A percentile compares a stretch with the other conserved stretches of the same genome.
These are phyloP conservation scores for Xylaria curta DNA, from an alignment of 495 filamentous ascomycete species.

Conservation along the genomic window DNA sequence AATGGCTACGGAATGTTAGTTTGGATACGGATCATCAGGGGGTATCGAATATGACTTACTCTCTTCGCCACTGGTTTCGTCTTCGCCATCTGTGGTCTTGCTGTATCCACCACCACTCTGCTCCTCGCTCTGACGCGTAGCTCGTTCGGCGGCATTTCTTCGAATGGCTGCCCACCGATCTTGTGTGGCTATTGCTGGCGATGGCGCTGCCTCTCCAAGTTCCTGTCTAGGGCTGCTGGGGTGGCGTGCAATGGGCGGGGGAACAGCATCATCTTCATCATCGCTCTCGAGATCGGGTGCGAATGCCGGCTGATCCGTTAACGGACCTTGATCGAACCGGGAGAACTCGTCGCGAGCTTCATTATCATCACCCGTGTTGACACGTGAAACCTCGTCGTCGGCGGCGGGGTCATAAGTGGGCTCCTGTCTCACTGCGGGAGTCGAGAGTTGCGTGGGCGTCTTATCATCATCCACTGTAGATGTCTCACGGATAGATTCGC, in stretches of 20 bases:
- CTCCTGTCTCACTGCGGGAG: constrained; percentile 30
- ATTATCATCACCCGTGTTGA: constrained; percentile 68
- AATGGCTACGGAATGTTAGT: constrained; percentile 69
- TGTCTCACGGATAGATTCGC: constrained; percentile 38
- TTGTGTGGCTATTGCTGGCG: constrained; percentile 50
- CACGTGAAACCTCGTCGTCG: constrained; percentile 64
- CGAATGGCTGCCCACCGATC: constrained; percentile 95
- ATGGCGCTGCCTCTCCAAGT: constrained; percentile 36
- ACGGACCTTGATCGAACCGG: constrained; percentile 88
- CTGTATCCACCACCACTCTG: constrained; percentile 59
- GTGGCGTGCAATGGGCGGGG: constrained; percentile 51
- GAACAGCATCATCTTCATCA: constrained; percentile 48
- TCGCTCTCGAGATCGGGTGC: constrained; percentile 67
- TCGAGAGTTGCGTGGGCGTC: constrained; percentile 39
- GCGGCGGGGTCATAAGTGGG: constrained; percentile 58
- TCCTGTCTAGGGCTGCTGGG: constrained; percentile 31
- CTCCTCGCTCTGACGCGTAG: constrained; percentile 67
- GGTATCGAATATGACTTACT: constrained; percentile 64
- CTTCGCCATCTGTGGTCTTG: constrained; percentile 65
- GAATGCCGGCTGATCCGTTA: constrained; percentile 86
- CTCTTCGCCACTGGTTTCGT: constrained; percentile 94
- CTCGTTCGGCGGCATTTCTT: constrained; percentile 88
- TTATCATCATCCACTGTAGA: constrained; percentile 41
- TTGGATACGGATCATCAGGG: background rate
- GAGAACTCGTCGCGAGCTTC: constrained; percentile 76